These are phyloP conservation scores for Fraxinus sp. DNA, from an alignment of 305 asterid genomes.

Conservation along the genomic window DNA sequence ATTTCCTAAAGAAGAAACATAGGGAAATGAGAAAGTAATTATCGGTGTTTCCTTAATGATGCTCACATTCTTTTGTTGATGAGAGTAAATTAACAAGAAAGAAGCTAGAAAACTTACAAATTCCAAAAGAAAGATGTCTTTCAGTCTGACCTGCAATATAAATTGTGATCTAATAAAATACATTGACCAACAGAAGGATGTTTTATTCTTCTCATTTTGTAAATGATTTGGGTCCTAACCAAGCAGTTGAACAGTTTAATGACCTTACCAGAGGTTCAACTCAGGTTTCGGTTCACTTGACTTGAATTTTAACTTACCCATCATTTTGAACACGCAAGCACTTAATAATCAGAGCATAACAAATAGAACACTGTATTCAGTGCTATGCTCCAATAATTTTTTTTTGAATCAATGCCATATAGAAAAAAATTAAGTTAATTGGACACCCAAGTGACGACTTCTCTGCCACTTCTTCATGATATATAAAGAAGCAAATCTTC, in stretches of 20 bases:
- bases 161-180: not conserved
- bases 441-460: not conserved
- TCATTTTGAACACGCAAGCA: not conserved
- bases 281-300: not conserved
- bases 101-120: not conserved
- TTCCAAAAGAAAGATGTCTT: not conserved
- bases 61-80: not conserved
- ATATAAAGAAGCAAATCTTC: not conserved
- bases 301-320: not conserved
- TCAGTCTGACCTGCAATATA: not conserved
- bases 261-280: too few relatives aligned
- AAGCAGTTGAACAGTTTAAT: too few relatives aligned
- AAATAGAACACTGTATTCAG: not conserved
- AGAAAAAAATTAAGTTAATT: not conserved
- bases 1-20: constrained; percentile 14
- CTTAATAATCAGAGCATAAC: not conserved
- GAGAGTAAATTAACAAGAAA: constrained; percentile 3
- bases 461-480: not conserved
- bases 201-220: not conserved
- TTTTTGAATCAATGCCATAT: not conserved
- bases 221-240: not conserved
- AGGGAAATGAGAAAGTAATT: not conserved
- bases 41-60: not conserved
- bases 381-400: not conserved
- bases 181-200: not conserved